Base-by-base conservation (phyloP, 1,284 basidiomycete species). In the Cryptococcus floricola region DNA sequence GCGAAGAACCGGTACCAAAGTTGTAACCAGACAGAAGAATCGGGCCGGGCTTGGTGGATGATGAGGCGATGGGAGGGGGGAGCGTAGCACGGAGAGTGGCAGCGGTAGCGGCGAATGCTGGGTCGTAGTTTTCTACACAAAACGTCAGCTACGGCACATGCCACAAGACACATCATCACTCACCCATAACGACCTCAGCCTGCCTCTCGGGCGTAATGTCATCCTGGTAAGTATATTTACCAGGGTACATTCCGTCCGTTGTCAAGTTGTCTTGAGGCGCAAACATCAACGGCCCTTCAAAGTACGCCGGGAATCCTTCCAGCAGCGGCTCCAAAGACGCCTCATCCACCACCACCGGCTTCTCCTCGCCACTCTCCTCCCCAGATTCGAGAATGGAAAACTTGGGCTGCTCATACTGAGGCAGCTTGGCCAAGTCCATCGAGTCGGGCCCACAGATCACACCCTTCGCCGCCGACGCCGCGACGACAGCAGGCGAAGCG, bases 211-310 rank as follows among this genome's bases (percentile, higher is more conserved):
- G 90, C 0, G 95, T 98, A 70, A 99, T 97, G 73, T 98, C 96
- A 75, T 99, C 95, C 77, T 97, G 93, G 78, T 99, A 98, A 0
- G 96, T 99, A 78, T 99, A 99, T 77, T 98, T 99, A 38, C 95
- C 96, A 0, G 95, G 96, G 79, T 99, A 99, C 72, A 99, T 92
- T 5, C 91, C 96, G 71, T 99, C 95, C 1, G 95, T 99, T 75
- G 95, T 98, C 56, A 99, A 78, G 75, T 99, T 99, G 77, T 98
- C 95, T 71, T 98, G 93, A 0, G 96, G 95, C 0, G 87, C 85
- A 70, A 98, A 99, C 48, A 98, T 80, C 8, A 98, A 78, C 0
- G 87, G 85, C 0, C 96, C 96, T 1, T 83, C 76, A 77, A 99
- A 98, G 37, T 80, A 77, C 8, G 84, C 75, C 0, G 96, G 95